Conservation (phyloP, 1,284 basidiomycete genomes). For the Cutaneotrichosporon sp. region DNA sequence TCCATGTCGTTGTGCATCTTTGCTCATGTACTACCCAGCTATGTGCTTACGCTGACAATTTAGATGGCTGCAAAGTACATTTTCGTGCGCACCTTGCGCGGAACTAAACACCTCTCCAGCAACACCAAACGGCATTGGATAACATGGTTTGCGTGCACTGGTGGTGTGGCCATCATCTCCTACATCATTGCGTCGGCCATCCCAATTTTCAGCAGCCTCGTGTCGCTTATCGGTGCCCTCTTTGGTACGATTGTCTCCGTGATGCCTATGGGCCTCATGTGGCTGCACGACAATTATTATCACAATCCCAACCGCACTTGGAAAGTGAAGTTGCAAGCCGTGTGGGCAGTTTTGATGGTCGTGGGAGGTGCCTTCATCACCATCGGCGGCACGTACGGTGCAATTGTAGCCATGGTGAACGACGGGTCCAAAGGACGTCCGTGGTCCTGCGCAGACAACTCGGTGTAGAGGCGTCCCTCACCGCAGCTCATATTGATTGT, state of each 20-base stretch:
- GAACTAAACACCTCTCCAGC: slow-evolving; percentile 30
- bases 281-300: slow-evolving; percentile 25
- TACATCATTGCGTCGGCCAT: slow-evolving; percentile 26
- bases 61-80: slow-evolving; percentile 21
- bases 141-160: slow-evolving; percentile 30
- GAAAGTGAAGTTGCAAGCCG: slow-evolving; percentile 19
- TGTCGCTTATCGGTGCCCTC: slow-evolving; percentile 29
- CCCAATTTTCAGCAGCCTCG: slow-evolving; percentile 24
- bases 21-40: slow-evolving; percentile 3
- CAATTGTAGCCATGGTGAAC: slow-evolving; percentile 22
- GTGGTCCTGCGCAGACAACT: slow-evolving; percentile 38
- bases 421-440: slow-evolving; percentile 14
- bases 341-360: slow-evolving; percentile 21
- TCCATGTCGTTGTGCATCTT: slow-evolving; percentile 9
- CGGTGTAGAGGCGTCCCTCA: slow-evolving; percentile 4
- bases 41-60: slow-evolving; percentile 1
- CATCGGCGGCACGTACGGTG: slow-evolving; percentile 34
- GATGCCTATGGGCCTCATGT: slow-evolving; percentile 26
- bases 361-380: slow-evolving; percentile 24
- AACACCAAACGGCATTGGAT: slow-evolving; percentile 33
- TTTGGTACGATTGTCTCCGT: slow-evolving; percentile 15
- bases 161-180: slow-evolving; percentile 17
- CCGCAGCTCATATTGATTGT: too few species aligned
- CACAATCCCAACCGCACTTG: slow-evolving; percentile 1
- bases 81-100: slow-evolving; percentile 38